A percentile compares a stretch with the other conserved stretches of the same genome.
Conservation (phyloP, 2,329 filamentous ascomycete genomes). For the Exophiala dermatitidis region DNA sequence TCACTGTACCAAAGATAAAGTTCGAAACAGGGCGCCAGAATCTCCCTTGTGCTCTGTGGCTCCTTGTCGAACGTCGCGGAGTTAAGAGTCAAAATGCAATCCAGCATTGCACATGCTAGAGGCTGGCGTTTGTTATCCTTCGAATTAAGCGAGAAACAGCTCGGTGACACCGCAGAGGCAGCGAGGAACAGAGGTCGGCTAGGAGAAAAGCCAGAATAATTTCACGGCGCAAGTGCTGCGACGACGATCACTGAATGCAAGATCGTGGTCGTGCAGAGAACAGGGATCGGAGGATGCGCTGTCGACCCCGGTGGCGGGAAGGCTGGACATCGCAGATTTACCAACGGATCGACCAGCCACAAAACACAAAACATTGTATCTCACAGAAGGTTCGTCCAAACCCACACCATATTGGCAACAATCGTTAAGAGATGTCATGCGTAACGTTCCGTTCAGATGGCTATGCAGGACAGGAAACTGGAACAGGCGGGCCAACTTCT, state of each 20-base stretch:
- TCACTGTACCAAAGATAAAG: not conserved
- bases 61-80: not conserved
- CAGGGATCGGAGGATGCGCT: slow-evolving; percentile 17
- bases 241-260: slow-evolving; percentile 20
- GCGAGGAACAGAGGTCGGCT: not conserved
- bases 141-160: not conserved
- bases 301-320: slow-evolving; percentile 7
- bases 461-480: too few relatives aligned
- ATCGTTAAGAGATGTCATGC: too few relatives aligned
- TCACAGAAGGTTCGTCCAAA: too few relatives aligned
- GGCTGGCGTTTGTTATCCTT: not conserved
- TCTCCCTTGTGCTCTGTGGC: not conserved
- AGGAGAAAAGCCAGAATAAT: not conserved
- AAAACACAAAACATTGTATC: not conserved
- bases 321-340: slow-evolving; percentile 15
- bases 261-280: slow-evolving; percentile 18
- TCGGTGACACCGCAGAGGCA: not conserved
- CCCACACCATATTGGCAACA: too few relatives aligned
- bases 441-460: too few relatives aligned
- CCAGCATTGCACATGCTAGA: slow-evolving; percentile 1
- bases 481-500: not conserved
- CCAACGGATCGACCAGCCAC: not conserved
- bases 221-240: slow-evolving; percentile 15
- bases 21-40: slow-evolving; percentile 13
- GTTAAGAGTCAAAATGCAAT: not conserved